These are phyloP conservation scores for Dioscorea alata DNA, from an alignment of 106 monocot genomes.

Conservation along the genomic window DNA sequence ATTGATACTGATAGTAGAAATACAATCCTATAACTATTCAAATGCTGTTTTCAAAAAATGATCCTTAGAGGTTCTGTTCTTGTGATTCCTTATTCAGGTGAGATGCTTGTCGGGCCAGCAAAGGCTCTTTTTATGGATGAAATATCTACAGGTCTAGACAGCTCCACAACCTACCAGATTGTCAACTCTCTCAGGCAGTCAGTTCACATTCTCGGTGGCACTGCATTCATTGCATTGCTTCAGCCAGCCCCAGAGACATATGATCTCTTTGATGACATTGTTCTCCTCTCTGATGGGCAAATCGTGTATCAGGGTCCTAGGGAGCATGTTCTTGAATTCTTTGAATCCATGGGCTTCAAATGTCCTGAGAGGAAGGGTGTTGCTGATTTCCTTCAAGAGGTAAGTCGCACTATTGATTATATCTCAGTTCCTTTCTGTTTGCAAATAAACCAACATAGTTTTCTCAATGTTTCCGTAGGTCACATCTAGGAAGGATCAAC, in stretches of 20 bases:
- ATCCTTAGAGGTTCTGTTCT: not conserved
- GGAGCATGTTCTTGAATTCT: conserved; percentile 48
- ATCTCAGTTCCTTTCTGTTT: no score
- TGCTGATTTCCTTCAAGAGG: conserved; percentile 30
- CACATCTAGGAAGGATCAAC: conserved; percentile 41
- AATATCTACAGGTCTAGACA: conserved; percentile 69
- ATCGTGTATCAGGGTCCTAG: conserved; percentile 60
- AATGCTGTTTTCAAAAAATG: not conserved
- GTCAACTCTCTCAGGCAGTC: conserved; percentile 53
- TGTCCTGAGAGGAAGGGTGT: conserved; percentile 32
- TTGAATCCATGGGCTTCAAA: conserved; percentile 31
- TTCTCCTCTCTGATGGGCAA: conserved; percentile 61
- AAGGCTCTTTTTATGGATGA: conserved; percentile 73
- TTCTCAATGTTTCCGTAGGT: conserved; percentile 17
- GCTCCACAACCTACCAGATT: conserved; percentile 67
- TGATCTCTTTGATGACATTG: conserved; percentile 58
- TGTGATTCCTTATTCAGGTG: conserved; percentile 22
- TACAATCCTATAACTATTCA: no score
- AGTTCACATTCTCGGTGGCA: conserved; percentile 53
- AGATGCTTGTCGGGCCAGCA: conserved; percentile 68
- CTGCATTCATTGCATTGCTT: conserved; percentile 52
- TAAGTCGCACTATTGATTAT: not conserved
- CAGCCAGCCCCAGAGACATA: conserved; percentile 71
- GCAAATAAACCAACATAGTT: not conserved
- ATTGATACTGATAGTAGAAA: no score